Base-by-base conservation (phyloP, 148 eudicot genomes). In the Arctostaphylos glauca region DNA sequence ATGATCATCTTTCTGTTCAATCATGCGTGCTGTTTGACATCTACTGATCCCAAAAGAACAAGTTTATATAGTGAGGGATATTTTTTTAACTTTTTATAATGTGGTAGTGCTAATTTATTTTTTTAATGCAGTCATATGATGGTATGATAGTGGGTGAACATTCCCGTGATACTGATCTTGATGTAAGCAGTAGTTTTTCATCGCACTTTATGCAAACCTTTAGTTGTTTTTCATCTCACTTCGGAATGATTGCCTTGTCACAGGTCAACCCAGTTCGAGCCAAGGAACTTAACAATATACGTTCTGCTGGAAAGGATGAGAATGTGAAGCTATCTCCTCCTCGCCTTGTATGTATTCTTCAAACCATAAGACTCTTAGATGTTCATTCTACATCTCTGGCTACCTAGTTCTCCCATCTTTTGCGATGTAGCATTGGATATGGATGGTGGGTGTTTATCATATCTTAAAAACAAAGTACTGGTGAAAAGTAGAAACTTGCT, bases 131-230 rank as follows among this genome's bases (percentile, higher is more conserved):
- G 99, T 19, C 97, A 56, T 96, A 96, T 83, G 99, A 96, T 87
- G 99, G 99, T 79, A 96, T 96, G 99, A 94, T 96, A 83, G 90
- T 96, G 50, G 99, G 99, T 72, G 99, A 96, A 86, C 94, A 96
- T 86, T 96, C 99, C 21, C 94, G 99, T 46, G 99, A 93, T 66
- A 86, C 94, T 3, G 99, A 96, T 93, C 94, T 96, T 73, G 99
- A 96, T 90, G 99, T 96, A 94, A 87, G 97, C 52, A 74, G n/a
- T 59, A 38, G 31, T 31, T 13, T 77, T 55, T 80, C 41, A 43
- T 77, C 68, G 31, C 68, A 49, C 19, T 18, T 14, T 38, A 76
- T 25, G 16, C 14, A 12, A 0, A 62, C 10, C 23, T 55, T 70
- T 41, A 70, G 14, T 16, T 5, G 43, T 84, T 7, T 53, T 80